phyloP scores from a whole-genome alignment of 163 green algal species.

The Prototheca stagnorum region DNA sequence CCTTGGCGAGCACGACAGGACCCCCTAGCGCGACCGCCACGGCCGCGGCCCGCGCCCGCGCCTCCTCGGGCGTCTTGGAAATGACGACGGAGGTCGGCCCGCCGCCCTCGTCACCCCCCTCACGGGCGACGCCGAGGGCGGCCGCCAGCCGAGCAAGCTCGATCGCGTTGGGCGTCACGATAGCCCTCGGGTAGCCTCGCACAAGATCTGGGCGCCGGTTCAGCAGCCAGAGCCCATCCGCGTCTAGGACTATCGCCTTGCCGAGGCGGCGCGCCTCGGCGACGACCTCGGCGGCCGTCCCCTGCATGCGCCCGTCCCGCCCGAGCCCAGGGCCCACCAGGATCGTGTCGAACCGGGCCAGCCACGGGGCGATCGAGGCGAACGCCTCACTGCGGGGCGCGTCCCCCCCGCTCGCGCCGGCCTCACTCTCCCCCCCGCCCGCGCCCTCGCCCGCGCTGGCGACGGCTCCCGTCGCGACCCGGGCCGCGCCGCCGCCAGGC shows the following conservation, averaged over 20 bases:
- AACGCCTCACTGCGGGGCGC: no score
- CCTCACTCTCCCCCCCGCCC: no score
- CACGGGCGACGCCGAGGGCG: slow-evolving; percentile 21
- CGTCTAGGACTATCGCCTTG: slow-evolving; percentile 44
- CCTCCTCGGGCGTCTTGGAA: neutral
- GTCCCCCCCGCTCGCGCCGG: no score
- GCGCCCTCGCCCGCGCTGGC: no score
- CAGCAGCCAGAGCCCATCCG: slow-evolving; percentile 47
- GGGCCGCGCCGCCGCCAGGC: no score
- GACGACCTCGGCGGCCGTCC: slow-evolving; percentile 23
- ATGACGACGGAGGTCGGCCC: neutral
- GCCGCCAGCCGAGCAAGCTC: slow-evolving; percentile 58
- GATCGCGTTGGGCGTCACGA: slow-evolving; percentile 72
- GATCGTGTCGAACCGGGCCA: slow-evolving; percentile 48
- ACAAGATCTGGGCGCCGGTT: slow-evolving; percentile 31
- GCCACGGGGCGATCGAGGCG: slow-evolving; percentile 29
- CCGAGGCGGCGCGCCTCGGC: slow-evolving; percentile 5
- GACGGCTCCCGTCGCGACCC: no score
- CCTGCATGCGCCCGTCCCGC: slow-evolving; percentile 31
- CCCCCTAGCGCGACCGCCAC: slow-evolving; percentile 30
- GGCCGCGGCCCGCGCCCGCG: no score
- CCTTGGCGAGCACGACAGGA: slow-evolving; percentile 59
- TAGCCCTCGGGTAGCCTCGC: slow-evolving; percentile 1
- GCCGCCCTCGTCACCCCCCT: neutral
- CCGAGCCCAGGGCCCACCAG: slow-evolving; percentile 79